These are phyloP conservation scores for Cephaloascus fragrans DNA, from an alignment of 805 yeast genomes.

Conservation along the genomic window DNA sequence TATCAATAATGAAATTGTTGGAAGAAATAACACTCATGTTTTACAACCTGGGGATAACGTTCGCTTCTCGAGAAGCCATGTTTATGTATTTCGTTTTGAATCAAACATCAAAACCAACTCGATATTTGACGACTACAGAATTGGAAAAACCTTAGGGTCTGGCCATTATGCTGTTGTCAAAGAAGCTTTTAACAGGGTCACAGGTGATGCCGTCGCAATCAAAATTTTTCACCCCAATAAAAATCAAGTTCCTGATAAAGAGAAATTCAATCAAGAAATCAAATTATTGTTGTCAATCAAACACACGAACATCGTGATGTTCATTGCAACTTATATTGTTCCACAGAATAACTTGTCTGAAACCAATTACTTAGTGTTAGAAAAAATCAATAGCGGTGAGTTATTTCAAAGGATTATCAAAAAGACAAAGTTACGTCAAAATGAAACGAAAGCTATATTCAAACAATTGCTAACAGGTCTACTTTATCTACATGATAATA, in stretches of 20 bases:
- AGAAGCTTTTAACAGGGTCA: conserved; percentile 48
- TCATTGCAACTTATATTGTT: conserved; percentile 48
- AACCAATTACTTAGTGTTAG: conserved; percentile 56
- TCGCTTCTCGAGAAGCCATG: conserved; percentile 43
- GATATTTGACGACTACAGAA: conserved; percentile 46
- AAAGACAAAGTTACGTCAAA: conserved; percentile 50
- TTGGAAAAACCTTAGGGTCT: conserved; percentile 56
- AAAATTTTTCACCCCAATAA: conserved; percentile 59
- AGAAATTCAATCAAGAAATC: conserved; percentile 53
- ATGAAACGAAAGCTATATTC: conserved; percentile 53
- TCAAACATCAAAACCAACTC: conserved; percentile 16
- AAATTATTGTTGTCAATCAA: conserved; percentile 52
- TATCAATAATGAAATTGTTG: conserved; percentile 46
- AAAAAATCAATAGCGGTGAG: conserved; percentile 69
- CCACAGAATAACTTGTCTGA: conserved; percentile 42
- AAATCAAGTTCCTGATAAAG: conserved; percentile 23
- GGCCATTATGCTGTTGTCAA: conserved; percentile 82
- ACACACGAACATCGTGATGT: conserved; percentile 63
- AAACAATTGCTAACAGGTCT: conserved; percentile 32
- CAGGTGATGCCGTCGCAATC: conserved; percentile 60
- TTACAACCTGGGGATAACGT: conserved; percentile 58
- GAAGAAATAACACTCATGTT: conserved; percentile 36
- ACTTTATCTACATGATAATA: conserved; percentile 24
- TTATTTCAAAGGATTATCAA: conserved; percentile 61
- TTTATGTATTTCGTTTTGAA: conserved; percentile 37